Conservation (phyloP, 208 protist genomes). For the Crithidia brevicula region DNA sequence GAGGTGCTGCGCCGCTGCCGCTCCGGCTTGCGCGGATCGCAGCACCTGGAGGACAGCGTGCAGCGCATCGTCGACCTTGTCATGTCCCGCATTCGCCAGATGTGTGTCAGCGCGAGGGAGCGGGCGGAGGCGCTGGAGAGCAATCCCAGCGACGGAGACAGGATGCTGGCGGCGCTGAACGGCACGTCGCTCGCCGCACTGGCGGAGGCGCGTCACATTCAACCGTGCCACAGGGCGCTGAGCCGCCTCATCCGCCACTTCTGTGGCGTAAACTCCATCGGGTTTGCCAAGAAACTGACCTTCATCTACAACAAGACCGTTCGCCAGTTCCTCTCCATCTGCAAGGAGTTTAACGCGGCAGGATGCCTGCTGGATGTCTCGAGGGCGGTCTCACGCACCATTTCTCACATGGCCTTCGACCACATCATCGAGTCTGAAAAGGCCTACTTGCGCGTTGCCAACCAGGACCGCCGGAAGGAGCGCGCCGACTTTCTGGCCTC, state of each 20-base stretch:
- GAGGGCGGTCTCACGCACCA: constrained; percentile 41
- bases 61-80: constrained; percentile 55
- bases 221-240: constrained; percentile 45
- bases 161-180: constrained; percentile 60
- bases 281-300: constrained; percentile 63
- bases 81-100: constrained; percentile 45
- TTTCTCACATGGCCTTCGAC: constrained; percentile 50
- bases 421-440: constrained; percentile 33
- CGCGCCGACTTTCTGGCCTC: constrained; percentile 64
- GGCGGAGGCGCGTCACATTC: constrained; percentile 56
- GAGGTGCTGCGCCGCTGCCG: constrained; percentile 37
- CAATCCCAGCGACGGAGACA: constrained; percentile 44
- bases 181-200: constrained; percentile 54
- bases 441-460: constrained; percentile 22
- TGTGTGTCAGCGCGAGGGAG: constrained; percentile 38
- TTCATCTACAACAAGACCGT: constrained; percentile 71
- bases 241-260: constrained; percentile 48
- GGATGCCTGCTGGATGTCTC: constrained; percentile 47
- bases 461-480: constrained; percentile 46
- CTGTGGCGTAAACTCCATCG: constrained; percentile 60
- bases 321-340: constrained; percentile 54
- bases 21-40: constrained; percentile 51
- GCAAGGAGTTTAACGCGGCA: constrained; percentile 53
- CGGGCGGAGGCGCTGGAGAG: constrained; percentile 34
- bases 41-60: constrained; percentile 61